phyloP scores from a whole-genome alignment of 2,329 filamentous ascomycete species.

The Cytospora mali region DNA sequence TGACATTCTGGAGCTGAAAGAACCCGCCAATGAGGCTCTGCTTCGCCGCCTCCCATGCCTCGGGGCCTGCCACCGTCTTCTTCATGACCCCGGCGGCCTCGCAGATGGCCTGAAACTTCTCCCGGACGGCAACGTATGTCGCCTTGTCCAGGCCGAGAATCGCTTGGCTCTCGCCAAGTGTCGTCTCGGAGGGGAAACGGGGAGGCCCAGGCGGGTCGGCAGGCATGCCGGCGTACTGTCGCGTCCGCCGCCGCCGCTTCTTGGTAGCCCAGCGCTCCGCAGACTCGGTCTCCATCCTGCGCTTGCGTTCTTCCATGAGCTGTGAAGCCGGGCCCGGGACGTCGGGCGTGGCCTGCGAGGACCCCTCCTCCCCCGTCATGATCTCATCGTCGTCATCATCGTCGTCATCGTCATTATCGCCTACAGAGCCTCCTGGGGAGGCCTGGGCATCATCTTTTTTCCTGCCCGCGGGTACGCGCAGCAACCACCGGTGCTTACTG shows the following conservation, averaged over 20 bases:
- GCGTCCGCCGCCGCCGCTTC: slow-evolving; percentile 69
- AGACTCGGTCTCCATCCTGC: slow-evolving; percentile 59
- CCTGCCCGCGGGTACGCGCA: slow-evolving; percentile 59
- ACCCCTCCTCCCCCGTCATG: background rate
- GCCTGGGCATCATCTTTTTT: slow-evolving; percentile 31
- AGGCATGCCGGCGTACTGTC: slow-evolving; percentile 68
- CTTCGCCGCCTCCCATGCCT: slow-evolving; percentile 74
- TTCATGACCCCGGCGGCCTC: slow-evolving; percentile 68
- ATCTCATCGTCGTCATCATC: slow-evolving; percentile 1
- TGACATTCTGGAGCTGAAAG: slow-evolving; percentile 62
- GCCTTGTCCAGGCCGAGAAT: slow-evolving; percentile 66
- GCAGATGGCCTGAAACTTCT: slow-evolving; percentile 72
- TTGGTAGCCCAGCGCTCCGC: slow-evolving; percentile 63
- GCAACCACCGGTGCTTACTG: slow-evolving; percentile 67
- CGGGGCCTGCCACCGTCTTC: slow-evolving; percentile 74
- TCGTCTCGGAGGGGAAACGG: slow-evolving; percentile 81
- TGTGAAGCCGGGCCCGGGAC: slow-evolving; percentile 40
- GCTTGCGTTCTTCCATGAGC: slow-evolving; percentile 56
- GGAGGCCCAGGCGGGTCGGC: slow-evolving; percentile 69
- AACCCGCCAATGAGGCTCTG: slow-evolving; percentile 66
- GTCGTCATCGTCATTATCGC: slow-evolving; percentile 4
- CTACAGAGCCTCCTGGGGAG: background rate
- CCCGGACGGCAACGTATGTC: slow-evolving; percentile 65
- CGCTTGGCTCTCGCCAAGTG: slow-evolving; percentile 75
- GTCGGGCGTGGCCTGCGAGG: slow-evolving; percentile 37